These are phyloP conservation scores for Mortierella sp. DNA, from an alignment of 371 early-diverging fungal genomes.

Conservation along the genomic window DNA sequence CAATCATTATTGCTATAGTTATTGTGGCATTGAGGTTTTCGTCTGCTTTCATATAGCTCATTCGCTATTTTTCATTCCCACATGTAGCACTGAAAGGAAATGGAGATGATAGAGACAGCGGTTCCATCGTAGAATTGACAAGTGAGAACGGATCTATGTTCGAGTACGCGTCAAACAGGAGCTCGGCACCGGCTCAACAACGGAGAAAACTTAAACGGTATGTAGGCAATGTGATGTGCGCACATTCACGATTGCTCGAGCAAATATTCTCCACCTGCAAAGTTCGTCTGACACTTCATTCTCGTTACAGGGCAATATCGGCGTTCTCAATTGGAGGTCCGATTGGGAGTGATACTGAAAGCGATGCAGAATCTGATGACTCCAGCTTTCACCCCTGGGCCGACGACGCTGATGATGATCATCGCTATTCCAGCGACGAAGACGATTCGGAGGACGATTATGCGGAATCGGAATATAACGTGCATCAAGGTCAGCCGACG, in stretches of 20 bases:
- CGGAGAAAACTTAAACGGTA: slow-evolving; percentile 27
- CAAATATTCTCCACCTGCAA: no score
- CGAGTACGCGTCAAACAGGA: slow-evolving; percentile 24
- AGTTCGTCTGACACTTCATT: no score
- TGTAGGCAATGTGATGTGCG: no score
- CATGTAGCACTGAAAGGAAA: slow-evolving; percentile 23
- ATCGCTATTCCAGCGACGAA: slow-evolving; percentile 31
- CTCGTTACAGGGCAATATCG: slow-evolving; percentile 17
- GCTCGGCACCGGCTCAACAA: slow-evolving; percentile 3
- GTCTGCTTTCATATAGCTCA: background rate
- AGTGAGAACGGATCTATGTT: slow-evolving; percentile 37
- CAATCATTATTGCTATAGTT: background rate
- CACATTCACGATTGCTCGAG: no score
- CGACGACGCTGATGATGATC: slow-evolving; percentile 37
- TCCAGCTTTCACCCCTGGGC: slow-evolving; percentile 11
- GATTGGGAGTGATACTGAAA: slow-evolving; percentile 12
- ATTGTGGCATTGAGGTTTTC: no score
- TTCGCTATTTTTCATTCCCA: background rate
- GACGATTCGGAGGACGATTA: slow-evolving; percentile 21
- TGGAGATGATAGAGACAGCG: slow-evolving; percentile 5
- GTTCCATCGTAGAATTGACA: slow-evolving; percentile 31
- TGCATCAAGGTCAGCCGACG: slow-evolving; percentile 10
- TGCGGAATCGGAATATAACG: slow-evolving; percentile 7
- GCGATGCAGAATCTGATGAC: slow-evolving; percentile 25
- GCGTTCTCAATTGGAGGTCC: slow-evolving; percentile 35